Evolutionary conservation across 352 stramenopile species (phyloP), one percentile per base, ranked within the genome.

Genomic region (Globisporangium cederbergense): DNA sequence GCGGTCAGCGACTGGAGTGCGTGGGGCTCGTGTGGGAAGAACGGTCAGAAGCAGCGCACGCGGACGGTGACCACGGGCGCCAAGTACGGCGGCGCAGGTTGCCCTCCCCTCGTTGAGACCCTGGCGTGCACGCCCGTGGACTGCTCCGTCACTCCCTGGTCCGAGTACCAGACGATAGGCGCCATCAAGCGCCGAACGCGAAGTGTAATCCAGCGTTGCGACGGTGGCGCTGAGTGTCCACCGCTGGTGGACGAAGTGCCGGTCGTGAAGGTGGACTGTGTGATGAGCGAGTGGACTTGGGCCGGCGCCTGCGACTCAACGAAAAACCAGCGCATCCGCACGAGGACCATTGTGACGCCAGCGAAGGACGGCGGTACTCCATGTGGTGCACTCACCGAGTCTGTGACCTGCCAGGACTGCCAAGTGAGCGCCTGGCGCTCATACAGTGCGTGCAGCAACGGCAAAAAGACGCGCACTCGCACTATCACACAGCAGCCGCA

Each of bases 1-100:
- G 76, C 80, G 13, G 74, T 88, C 25, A 76, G 78, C 43, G 72
- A 75, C 2, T 91, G 80, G 78, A 74, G 67, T n/a, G 38, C 63
- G 0, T 90, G 74, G 56, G 66, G 66, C 46, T 14, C 56, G 1
- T 81, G 74, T 30, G 60, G 57, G 11, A 56, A 60, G 32, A 59
- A 60, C 6, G 49, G 42, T 9, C 20, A 51, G 40, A 66, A 68
- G 47, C 45, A 60, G 45, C 71, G 69, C 18, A 70, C 64, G 11
- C 65, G 70, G n/a, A 53, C 61, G 0, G 57, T 77, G 9, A 32
- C 64, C 16, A 70, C 69, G 3, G 51, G 53, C 1, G 30, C 65
- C 16, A 64, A 57, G 34, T 73, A 73, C 57, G 60, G 66, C n/a
- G 74, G 71, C 11, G 25, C 30, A 2, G 36, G 59, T 3, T 82